These are phyloP conservation scores for Sarcodon aspratus DNA, from an alignment of 768 basidiomycete genomes.

Conservation along the genomic window DNA sequence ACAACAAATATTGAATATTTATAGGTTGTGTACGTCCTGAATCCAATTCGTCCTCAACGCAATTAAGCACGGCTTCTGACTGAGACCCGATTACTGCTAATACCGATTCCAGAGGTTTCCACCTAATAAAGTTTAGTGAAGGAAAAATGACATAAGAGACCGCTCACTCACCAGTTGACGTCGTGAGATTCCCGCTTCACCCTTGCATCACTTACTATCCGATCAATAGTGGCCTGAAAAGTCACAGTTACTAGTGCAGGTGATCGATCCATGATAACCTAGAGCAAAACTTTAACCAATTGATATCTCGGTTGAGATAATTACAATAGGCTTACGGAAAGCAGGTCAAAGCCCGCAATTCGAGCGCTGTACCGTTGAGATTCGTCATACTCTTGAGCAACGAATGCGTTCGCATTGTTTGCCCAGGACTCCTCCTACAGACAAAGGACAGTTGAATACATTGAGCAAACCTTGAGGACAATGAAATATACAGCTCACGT, in stretches of 20 bases:
- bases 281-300: conserved; percentile 24
- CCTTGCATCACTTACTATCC: conserved; percentile 47
- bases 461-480: not conserved
- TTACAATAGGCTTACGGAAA: conserved; percentile 38
- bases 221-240: conserved; percentile 43
- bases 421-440: conserved; percentile 85
- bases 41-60: conserved; percentile 64
- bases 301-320: not conserved
- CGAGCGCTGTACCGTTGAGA: conserved; percentile 73
- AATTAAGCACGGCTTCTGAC: conserved; percentile 64
- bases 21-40: conserved; percentile 54
- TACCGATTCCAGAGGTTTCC: conserved; percentile 83
- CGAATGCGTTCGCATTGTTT: conserved; percentile 81
- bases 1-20: conserved; percentile 67
- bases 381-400: conserved; percentile 93
- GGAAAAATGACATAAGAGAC: not conserved
- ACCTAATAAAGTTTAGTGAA: conserved; percentile 38
- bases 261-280: conserved; percentile 37
- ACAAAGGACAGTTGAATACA: not conserved
- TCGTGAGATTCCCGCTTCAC: conserved; percentile 41
- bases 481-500: conserved; percentile 37
- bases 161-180: conserved; percentile 47
- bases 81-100: conserved; percentile 77
- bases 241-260: conserved; percentile 37
- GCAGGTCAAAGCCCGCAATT: conserved; percentile 74